phyloP scores from a whole-genome alignment of 805 yeast genomes.

The Cyberlindnera nakhonratchasimensis region DNA sequence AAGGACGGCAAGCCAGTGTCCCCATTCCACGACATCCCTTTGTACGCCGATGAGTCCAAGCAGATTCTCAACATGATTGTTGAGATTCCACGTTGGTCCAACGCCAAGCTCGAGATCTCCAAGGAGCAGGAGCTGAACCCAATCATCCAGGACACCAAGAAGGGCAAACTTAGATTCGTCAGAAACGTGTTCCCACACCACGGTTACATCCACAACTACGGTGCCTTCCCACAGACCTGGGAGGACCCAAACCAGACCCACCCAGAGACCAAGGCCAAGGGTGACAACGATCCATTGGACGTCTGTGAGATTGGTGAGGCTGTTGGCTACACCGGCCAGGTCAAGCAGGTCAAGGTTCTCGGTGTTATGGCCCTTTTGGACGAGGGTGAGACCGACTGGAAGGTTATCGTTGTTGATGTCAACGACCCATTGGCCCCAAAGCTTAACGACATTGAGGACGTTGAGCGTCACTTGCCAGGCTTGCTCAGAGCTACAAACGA shows the following conservation, averaged over 20 bases:
- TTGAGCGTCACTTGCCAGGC: slow-evolving; percentile 66
- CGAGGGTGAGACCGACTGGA: slow-evolving; percentile 98
- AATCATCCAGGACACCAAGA: slow-evolving; percentile 73
- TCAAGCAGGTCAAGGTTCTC: slow-evolving; percentile 62
- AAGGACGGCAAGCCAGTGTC: slow-evolving; percentile 92
- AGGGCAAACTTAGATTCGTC: slow-evolving; percentile 72
- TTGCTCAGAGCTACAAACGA: slow-evolving; percentile 60
- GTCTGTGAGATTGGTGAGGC: slow-evolving; percentile 70
- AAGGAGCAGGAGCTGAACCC: slow-evolving; percentile 63
- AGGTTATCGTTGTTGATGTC: slow-evolving; percentile 66
- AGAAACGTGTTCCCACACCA: slow-evolving; percentile 77
- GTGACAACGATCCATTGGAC: slow-evolving; percentile 95
- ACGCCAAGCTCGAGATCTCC: slow-evolving; percentile 78
- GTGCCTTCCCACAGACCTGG: slow-evolving; percentile 94
- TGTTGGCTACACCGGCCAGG: slow-evolving; percentile 58
- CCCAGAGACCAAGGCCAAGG: slow-evolving; percentile 45
- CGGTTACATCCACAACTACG: slow-evolving; percentile 85
- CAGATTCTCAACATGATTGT: slow-evolving; percentile 61
- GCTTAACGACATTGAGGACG: slow-evolving; percentile 64
- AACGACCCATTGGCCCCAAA: slow-evolving; percentile 61
- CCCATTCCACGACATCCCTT: slow-evolving; percentile 77
- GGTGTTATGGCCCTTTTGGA: slow-evolving; percentile 79
- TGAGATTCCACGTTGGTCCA: slow-evolving; percentile 79
- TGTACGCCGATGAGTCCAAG: slow-evolving; percentile 40
- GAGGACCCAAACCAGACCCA: slow-evolving; percentile 75